Conservation (phyloP, 441 rosid species). For the Jatropha multifida region DNA sequence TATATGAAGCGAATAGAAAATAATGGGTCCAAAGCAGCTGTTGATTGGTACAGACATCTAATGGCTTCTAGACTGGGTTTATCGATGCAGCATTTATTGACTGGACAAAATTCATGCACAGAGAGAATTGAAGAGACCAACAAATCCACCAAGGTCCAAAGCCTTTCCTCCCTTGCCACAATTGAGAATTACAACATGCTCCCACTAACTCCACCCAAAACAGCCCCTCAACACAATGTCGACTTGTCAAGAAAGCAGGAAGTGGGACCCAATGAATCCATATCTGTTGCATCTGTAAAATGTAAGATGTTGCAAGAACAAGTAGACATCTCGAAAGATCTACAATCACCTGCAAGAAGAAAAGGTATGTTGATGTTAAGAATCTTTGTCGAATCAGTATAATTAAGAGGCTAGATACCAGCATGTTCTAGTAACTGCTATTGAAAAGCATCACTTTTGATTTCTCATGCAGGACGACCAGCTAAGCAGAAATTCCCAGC, state of each 20-base stretch:
- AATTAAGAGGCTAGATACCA: constrained; percentile 19
- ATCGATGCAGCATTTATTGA: constrained; percentile 28
- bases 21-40: constrained; percentile 13
- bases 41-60: constrained; percentile 23
- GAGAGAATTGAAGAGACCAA: constrained; percentile 30
- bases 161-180: constrained; percentile 23
- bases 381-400: constrained; percentile 21
- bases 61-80: constrained; percentile 25
- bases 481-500: constrained; percentile 29
- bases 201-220: constrained; percentile 40
- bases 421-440: constrained; percentile 21
- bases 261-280: constrained; percentile 26
- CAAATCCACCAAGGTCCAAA: constrained; percentile 27
- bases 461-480: constrained; percentile 41
- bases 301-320: constrained; percentile 36
- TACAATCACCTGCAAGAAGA: constrained; percentile 33
- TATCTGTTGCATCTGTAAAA: constrained; percentile 27
- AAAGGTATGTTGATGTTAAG: constrained; percentile 44
- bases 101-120: constrained; percentile 22
- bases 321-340: constrained; percentile 25
- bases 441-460: constrained; percentile 22
- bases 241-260: constrained; percentile 32
- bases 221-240: constrained; percentile 26
- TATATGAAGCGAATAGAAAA: constrained; percentile 17
- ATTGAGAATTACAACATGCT: constrained; percentile 28